phyloP scores from a whole-genome alignment of 805 yeast genomes.

The Yarrowia alimentaria region DNA sequence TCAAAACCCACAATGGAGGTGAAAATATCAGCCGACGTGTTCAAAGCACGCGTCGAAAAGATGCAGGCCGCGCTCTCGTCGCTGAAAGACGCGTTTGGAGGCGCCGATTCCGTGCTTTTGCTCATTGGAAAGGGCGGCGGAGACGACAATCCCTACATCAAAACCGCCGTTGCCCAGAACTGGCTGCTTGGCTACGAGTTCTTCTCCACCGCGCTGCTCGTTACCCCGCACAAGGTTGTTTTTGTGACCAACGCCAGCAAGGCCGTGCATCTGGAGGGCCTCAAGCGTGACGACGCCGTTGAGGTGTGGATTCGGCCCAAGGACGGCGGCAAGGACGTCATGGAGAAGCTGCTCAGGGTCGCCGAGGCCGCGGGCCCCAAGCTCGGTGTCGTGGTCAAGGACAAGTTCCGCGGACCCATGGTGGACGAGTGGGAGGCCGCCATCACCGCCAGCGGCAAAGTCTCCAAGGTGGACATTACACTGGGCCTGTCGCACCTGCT shows the following conservation, averaged over 20 bases:
- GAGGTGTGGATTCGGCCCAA: constrained; percentile 74
- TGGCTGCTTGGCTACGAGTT: constrained; percentile 96
- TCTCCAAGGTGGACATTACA: constrained; percentile 52
- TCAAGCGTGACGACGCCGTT: constrained; percentile 47
- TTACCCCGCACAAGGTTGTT: constrained; percentile 57
- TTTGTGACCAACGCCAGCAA: constrained; percentile 81
- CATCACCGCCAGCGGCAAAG: constrained; percentile 39
- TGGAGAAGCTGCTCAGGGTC: constrained; percentile 52
- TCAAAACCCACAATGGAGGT: constrained; percentile 13
- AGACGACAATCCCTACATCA: constrained; percentile 85
- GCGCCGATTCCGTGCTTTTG: constrained; percentile 55
- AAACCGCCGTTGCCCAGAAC: constrained; percentile 64
- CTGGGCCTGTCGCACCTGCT: constrained; percentile 54
- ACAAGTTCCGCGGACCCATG: constrained; percentile 78
- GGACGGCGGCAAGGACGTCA: constrained; percentile 67
- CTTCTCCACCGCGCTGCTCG: constrained; percentile 78
- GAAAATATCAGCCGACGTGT: constrained; percentile 18
- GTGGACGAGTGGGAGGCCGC: constrained; percentile 69
- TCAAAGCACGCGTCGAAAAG: constrained; percentile 12
- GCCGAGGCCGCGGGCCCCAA: constrained; percentile 43
- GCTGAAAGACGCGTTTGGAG: constrained; percentile 41
- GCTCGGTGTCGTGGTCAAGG: constrained; percentile 72
- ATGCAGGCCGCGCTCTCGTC: constrained; percentile 30
- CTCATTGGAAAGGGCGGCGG: constrained; percentile 84
- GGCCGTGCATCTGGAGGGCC: constrained; percentile 69